Conservation (phyloP, 805 yeast species). For the Teunomyces pallodes region DNA sequence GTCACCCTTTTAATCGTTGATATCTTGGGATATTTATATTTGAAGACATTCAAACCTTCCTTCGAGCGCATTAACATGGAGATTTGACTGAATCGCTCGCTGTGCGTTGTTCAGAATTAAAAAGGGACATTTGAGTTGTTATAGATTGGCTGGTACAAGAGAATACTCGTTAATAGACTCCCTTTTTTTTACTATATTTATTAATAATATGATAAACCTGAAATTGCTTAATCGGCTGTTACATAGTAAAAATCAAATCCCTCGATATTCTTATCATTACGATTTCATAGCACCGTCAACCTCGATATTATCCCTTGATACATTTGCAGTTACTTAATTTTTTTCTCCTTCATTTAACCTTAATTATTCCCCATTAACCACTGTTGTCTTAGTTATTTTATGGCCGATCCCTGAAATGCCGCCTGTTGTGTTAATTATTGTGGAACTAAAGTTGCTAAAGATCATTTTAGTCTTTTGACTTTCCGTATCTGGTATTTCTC, state of each 20-base stretch:
- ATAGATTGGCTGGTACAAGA: background rate
- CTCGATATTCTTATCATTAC: too few relatives aligned
- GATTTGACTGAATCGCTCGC: background rate
- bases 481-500: background rate
- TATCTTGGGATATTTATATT: slow-evolving; percentile 5
- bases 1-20: slow-evolving; percentile 3
- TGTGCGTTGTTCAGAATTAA: background rate
- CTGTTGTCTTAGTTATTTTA: background rate
- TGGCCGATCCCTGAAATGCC: too few relatives aligned
- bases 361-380: background rate
- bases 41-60: slow-evolving; percentile 4
- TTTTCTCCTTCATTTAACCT: too few relatives aligned
- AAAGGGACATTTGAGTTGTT: background rate
- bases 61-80: slow-evolving; percentile 1
- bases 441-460: too few relatives aligned
- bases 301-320: too few relatives aligned
- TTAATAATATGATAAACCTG: background rate
- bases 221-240: background rate
- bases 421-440: background rate
- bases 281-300: too few relatives aligned
- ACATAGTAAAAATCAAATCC: background rate
- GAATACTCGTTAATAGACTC: background rate
- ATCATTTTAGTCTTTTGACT: too few relatives aligned
- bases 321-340: background rate
- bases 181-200: background rate